phyloP scores from a whole-genome alignment of 352 stramenopile species.

The Phytopythium sindhum region DNA sequence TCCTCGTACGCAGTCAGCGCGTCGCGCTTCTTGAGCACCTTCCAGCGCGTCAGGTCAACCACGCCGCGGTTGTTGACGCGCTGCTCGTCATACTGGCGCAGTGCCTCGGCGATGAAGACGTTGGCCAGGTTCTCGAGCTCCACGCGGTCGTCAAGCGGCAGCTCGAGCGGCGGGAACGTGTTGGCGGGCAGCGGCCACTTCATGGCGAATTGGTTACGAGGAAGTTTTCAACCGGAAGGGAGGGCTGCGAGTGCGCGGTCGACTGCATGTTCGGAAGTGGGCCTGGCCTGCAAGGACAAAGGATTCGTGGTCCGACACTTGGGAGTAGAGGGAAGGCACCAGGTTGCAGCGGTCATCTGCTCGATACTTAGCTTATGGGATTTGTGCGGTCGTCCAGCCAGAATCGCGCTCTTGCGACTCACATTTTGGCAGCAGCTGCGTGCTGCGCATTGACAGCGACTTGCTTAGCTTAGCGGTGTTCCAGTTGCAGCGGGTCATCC shows the following conservation, averaged over 20 bases:
- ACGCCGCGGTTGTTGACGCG: conserved; percentile 20
- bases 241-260: neutral
- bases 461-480: neutral
- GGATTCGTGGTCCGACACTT: neutral
- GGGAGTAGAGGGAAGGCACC: neutral
- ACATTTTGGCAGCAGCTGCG: neutral
- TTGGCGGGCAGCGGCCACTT: conserved; percentile 26
- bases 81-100: conserved; percentile 31
- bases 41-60: conserved; percentile 26
- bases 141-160: conserved; percentile 23
- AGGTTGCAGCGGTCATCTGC: neutral
- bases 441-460: neutral
- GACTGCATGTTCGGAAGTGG: neutral
- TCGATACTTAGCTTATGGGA: neutral
- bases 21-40: conserved; percentile 28
- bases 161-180: conserved; percentile 24
- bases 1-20: conserved; percentile 27
- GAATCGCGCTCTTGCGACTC: neutral
- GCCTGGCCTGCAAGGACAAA: neutral
- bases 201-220: conserved; percentile 10
- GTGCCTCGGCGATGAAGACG: conserved; percentile 24
- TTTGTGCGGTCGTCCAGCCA: neutral
- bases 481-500: neutral
- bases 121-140: conserved; percentile 23
- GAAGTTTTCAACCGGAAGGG: neutral